phyloP scores from a whole-genome alignment of 805 yeast species.

The Candida arabinofermentans region DNA sequence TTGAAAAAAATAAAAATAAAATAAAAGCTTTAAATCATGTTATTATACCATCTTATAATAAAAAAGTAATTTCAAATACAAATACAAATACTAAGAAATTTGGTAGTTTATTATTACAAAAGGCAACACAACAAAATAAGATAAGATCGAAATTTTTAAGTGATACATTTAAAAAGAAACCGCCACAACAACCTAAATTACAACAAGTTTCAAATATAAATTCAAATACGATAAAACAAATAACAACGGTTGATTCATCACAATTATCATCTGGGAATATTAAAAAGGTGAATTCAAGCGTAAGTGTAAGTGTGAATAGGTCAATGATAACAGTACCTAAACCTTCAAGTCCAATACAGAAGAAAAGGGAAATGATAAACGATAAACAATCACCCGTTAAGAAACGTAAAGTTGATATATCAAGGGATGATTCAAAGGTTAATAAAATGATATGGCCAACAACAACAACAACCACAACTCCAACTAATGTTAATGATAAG shows the following conservation, averaged over 20 bases:
- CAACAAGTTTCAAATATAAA: slow-evolving; percentile 4
- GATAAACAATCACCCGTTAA: neutral
- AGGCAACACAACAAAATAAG: slow-evolving; percentile 28
- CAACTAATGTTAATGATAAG: too few species aligned
- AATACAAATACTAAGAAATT: slow-evolving; percentile 10
- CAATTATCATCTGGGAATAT: slow-evolving; percentile 6
- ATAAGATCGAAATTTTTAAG: slow-evolving; percentile 19
- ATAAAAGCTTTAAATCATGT: slow-evolving; percentile 31
- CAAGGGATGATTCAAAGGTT: neutral
- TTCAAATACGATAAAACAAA: slow-evolving; percentile 9
- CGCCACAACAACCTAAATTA: slow-evolving; percentile 8
- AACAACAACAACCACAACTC: too few species aligned
- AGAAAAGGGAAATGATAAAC: too few species aligned
- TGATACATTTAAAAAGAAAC: slow-evolving; percentile 8
- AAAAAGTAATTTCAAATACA: slow-evolving; percentile 6
- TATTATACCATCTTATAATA: slow-evolving; percentile 16
- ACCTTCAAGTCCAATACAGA: neutral
- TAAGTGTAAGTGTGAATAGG: neutral
- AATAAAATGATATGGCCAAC: neutral
- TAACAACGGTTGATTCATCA: slow-evolving; percentile 11
- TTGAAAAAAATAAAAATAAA: slow-evolving; percentile 39
- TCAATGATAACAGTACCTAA: neutral
- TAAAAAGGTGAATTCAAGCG: neutral
- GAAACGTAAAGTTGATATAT: slow-evolving; percentile 3
- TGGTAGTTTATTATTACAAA: slow-evolving; percentile 28